Percentiles rank a stretch among this genome's conserved stretches.
Conservation (phyloP, 2,329 filamentous ascomycete genomes). For the Aspergillus tubingensis region DNA sequence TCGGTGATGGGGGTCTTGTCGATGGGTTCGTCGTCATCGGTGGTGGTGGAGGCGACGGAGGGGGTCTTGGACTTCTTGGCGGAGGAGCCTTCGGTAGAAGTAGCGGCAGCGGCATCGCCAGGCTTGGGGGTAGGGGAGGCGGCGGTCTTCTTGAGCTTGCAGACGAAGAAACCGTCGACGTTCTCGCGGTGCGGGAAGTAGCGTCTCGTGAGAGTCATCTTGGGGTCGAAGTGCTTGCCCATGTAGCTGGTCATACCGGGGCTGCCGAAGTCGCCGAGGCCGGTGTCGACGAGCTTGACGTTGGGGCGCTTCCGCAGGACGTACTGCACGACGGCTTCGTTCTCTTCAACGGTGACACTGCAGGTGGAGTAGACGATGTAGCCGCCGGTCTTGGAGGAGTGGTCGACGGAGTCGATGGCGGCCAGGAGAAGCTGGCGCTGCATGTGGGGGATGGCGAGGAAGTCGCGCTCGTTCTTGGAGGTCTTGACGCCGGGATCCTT, state of each 20-base stretch:
- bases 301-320: constrained; percentile 89
- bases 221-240: constrained; percentile 87
- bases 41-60: constrained; percentile 25
- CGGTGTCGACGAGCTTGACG: constrained; percentile 88
- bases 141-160: constrained; percentile 92
- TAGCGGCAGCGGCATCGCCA: constrained; percentile 21
- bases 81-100: constrained; percentile 26
- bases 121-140: constrained; percentile 60
- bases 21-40: constrained; percentile 51
- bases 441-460: constrained; percentile 86
- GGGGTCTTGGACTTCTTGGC: constrained; percentile 24
- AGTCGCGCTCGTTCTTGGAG: constrained; percentile 95
- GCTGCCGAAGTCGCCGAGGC: constrained; percentile 78
- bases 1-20: constrained; percentile 70
- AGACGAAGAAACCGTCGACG: constrained; percentile 97
- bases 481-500: constrained; percentile 98
- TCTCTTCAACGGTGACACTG: constrained; percentile 90
- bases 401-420: constrained; percentile 93
- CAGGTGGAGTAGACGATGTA: constrained; percentile 98
- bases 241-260: constrained; percentile 89
- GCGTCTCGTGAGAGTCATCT: constrained; percentile 76
- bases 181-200: constrained; percentile 93
- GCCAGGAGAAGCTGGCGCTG: constrained; percentile 93
- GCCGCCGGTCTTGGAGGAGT: constrained; percentile 86
- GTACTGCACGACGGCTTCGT: constrained; percentile 92